Percentiles rank a stretch among this genome's conserved stretches.
phyloP scores from a whole-genome alignment of 202 grass and related monocot genomes.

The Elaeis oleifera region DNA sequence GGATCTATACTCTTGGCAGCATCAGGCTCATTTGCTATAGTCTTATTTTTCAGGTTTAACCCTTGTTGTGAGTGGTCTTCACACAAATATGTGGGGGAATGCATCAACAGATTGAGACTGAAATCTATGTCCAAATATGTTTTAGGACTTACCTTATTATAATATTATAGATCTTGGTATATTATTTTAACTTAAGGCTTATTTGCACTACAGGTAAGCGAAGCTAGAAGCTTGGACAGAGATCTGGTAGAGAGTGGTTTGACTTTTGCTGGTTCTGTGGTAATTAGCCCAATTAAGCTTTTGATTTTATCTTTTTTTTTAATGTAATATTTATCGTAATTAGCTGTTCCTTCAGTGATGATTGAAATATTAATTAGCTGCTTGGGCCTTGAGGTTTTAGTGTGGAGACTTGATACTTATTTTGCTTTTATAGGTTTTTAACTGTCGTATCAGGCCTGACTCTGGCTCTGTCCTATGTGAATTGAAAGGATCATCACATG shows the following conservation, averaged over 20 bases:
- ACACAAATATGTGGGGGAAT: too few relatives aligned
- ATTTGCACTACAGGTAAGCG: conserved; percentile 68
- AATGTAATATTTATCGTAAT: conserved; percentile 4
- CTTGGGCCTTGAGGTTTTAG: not conserved
- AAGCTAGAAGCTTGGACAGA: conserved; percentile 91
- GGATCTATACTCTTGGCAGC: too few relatives aligned
- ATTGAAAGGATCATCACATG: conserved; percentile 87
- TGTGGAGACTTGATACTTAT: not conserved
- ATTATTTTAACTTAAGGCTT: not conserved
- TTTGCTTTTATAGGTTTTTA: conserved; percentile 59
- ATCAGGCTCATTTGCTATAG: too few relatives aligned
- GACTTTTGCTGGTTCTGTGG: conserved; percentile 91
- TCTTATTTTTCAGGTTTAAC: too few relatives aligned
- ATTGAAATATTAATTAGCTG: not conserved
- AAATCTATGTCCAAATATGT: too few relatives aligned
- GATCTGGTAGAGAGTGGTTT: conserved; percentile 71
- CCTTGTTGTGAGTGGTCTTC: too few relatives aligned
- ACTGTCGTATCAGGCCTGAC: conserved; percentile 86
- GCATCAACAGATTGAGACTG: too few relatives aligned
- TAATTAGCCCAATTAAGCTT: conserved; percentile 28
- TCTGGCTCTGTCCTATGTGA: conserved; percentile 70
- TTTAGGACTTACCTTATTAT: too few relatives aligned
- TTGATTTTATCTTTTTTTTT: not conserved
- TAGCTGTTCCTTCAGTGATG: not conserved
- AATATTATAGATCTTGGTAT: too few relatives aligned